These are phyloP conservation scores for Austropuccinia psidii DNA, from an alignment of 1,284 basidiomycete genomes.

Conservation along the genomic window DNA sequence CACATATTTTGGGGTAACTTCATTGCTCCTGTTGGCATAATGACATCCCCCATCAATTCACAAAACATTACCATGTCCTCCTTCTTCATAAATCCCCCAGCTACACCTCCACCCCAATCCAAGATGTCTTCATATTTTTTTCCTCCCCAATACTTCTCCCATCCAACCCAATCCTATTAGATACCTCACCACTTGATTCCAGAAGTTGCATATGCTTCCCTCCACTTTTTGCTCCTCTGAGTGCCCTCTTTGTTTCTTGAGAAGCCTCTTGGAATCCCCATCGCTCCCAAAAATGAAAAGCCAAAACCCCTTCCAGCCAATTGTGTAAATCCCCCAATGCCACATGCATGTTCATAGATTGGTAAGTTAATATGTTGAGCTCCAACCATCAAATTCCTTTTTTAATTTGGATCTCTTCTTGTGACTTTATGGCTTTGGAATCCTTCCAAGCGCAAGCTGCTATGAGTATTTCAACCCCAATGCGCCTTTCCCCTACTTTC, in stretches of 20 bases:
- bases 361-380: background rate
- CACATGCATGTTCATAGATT: background rate
- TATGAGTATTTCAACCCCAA: background rate
- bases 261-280: background rate
- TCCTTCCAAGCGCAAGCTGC: background rate
- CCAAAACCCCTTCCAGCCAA: background rate
- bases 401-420: background rate
- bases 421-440: background rate
- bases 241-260: background rate
- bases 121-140: no score
- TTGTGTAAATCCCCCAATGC: background rate
- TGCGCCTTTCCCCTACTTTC: no score
- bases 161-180: no score
- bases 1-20: conserved; percentile 1
- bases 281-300: background rate
- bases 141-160: no score
- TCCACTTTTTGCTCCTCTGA: no score
- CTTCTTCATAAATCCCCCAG: background rate
- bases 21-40: background rate
- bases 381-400: background rate
- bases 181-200: no score
- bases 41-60: background rate
- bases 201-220: no score
- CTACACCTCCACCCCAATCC: background rate
- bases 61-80: background rate